Evolutionary conservation across 2,329 filamentous ascomycete genomes (phyloP).

Genomic region (Dactylellina cionopaga): DNA sequence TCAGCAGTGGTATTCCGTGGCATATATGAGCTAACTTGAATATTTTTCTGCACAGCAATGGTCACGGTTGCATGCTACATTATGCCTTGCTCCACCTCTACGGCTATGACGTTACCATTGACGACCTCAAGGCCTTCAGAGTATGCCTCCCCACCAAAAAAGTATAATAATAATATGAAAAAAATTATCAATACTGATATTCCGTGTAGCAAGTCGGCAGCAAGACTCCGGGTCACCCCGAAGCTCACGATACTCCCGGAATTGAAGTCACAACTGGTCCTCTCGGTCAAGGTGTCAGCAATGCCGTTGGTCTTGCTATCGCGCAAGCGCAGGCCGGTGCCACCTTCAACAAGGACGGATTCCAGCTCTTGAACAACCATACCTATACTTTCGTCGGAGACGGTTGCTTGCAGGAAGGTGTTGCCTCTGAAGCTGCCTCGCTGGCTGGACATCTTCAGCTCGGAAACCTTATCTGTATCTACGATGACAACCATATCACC

Average conservation of each 20-base stretch:
- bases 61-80: slow-evolving; percentile 99
- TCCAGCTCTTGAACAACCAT: slow-evolving; percentile 92
- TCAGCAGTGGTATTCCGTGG: too few relatives aligned
- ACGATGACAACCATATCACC: slow-evolving; percentile 98
- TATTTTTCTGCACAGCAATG: slow-evolving; percentile 74
- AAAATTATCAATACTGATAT: slow-evolving; percentile 15
- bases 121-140: slow-evolving; percentile 96
- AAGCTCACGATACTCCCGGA: slow-evolving; percentile 94
- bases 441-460: slow-evolving; percentile 95
- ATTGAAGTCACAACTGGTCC: slow-evolving; percentile 98
- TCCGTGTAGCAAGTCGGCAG: slow-evolving; percentile 71
- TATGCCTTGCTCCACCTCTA: slow-evolving; percentile 98
- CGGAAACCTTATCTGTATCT: slow-evolving; percentile 95
- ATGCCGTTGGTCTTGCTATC: slow-evolving; percentile 97
- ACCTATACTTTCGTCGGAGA: slow-evolving; percentile 97
- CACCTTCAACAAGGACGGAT: slow-evolving; percentile 96
- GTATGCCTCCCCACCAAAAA: slow-evolving; percentile 68
- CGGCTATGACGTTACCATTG: slow-evolving; percentile 84
- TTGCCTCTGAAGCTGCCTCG: slow-evolving; percentile 90
- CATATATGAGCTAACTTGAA: neutral
- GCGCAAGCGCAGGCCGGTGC: slow-evolving; percentile 91
- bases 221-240: slow-evolving; percentile 95
- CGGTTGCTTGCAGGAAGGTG: slow-evolving; percentile 98
- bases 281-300: slow-evolving; percentile 91
- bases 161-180: neutral